A percentile compares a stretch with the other conserved stretches of the same genome.
phyloP scores from a whole-genome alignment of 2,329 filamentous ascomycete species.

The Diaporthe sp. region DNA sequence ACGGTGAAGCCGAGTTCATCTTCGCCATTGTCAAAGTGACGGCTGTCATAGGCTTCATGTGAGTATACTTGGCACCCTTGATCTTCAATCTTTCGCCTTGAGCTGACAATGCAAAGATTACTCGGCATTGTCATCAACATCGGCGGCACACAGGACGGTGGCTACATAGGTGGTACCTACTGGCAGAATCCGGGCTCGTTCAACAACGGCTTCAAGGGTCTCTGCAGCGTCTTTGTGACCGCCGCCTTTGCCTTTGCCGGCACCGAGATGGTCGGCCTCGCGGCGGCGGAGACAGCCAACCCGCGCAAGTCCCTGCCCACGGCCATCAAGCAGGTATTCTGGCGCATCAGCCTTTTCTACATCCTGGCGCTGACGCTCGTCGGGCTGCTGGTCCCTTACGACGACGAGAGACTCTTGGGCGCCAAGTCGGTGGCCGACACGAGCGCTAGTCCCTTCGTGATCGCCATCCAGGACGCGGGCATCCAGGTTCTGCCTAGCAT shows the following conservation, averaged over 20 bases:
- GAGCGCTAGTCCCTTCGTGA: constrained; percentile 81
- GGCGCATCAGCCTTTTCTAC: constrained; percentile 93
- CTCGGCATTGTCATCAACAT: constrained; percentile 88
- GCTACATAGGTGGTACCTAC: constrained; percentile 83
- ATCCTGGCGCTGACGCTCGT: constrained; percentile 84
- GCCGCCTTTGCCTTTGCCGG: constrained; percentile 82
- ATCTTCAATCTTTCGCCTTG: not conserved
- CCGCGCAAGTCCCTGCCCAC: constrained; percentile 84
- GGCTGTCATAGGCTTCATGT: constrained; percentile 90
- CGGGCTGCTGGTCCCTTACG: constrained; percentile 83
- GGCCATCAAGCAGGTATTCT: constrained; percentile 94
- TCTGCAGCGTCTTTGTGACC: constrained; percentile 81
- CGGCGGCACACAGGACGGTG: constrained; percentile 77
- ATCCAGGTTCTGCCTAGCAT: constrained; percentile 85
- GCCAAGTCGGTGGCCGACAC: constrained; percentile 45
- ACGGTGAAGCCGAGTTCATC: constrained; percentile 89
- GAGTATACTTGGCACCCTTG: constrained; percentile 46
- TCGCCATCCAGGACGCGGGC: constrained; percentile 86
- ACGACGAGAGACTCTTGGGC: constrained; percentile 71
- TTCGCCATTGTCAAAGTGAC: constrained; percentile 89
- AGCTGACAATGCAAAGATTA: constrained; percentile 62
- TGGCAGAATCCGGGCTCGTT: constrained; percentile 88
- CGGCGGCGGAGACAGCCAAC: constrained; percentile 82
- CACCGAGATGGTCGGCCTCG: constrained; percentile 80
- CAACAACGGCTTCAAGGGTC: constrained; percentile 84